Percentiles rank a stretch among this genome's conserved stretches.
Conservation (phyloP, 176 grass and related monocot species). For the Bonia amplexicaulis region DNA sequence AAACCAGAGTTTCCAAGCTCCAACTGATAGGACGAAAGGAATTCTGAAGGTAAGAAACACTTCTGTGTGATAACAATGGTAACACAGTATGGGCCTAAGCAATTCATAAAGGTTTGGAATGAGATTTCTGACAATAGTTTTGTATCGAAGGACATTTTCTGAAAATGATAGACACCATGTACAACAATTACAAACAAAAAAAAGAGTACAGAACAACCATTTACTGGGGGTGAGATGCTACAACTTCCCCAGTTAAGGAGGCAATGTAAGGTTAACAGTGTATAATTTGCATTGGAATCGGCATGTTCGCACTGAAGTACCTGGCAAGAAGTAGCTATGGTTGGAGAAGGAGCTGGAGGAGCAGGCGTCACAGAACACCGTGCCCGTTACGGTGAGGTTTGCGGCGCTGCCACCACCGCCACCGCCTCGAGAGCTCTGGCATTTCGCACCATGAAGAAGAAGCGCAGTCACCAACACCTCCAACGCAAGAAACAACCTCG, state of each 20-base stretch:
- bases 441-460: slow-evolving; percentile 16
- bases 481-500: not conserved
- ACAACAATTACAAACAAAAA: not conserved
- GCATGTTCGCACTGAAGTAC: not conserved
- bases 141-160: not conserved
- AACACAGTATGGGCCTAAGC: not conserved
- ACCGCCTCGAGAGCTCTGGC: slow-evolving; percentile 21
- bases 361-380: slow-evolving; percentile 92
- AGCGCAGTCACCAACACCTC: not conserved
- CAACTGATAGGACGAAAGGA: not conserved
- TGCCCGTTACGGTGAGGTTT: slow-evolving; percentile 71
- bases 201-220: not conserved
- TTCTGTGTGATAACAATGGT: not conserved
- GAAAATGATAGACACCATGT: not conserved
- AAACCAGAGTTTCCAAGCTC: not conserved
- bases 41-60: not conserved
- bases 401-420: not conserved
- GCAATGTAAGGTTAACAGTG: not conserved
- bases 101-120: not conserved
- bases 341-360: slow-evolving; percentile 70
- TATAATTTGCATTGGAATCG: not conserved
- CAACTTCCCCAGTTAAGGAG: not conserved
- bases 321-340: slow-evolving; percentile 83
- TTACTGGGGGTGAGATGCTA: not conserved
- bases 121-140: not conserved